These are phyloP conservation scores for Anthostomella pinea DNA, from an alignment of 2,329 filamentous ascomycete genomes.

Conservation along the genomic window DNA sequence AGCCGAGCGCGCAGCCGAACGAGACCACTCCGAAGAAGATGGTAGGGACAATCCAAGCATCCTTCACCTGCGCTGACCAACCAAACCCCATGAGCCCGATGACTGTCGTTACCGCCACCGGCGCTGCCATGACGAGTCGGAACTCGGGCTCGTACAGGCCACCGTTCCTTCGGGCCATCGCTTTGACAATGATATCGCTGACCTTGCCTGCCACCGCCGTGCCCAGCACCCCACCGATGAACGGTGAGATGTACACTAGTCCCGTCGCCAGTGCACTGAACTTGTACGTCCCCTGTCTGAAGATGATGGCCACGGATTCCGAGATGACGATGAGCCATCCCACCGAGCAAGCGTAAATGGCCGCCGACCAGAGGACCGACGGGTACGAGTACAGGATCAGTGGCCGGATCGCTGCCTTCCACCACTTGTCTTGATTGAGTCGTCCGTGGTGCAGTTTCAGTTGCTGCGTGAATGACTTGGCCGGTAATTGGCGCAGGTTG, in stretches of 20 bases:
- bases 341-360: slow-evolving; percentile 82
- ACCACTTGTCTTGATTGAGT: slow-evolving; percentile 74
- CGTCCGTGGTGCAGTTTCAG: slow-evolving; percentile 77
- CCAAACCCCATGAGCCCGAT: slow-evolving; percentile 93
- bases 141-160: slow-evolving; percentile 96
- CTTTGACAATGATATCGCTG: slow-evolving; percentile 79
- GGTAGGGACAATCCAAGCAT: slow-evolving; percentile 89
- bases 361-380: slow-evolving; percentile 80
- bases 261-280: slow-evolving; percentile 80
- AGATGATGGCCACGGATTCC: slow-evolving; percentile 80
- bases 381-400: slow-evolving; percentile 88
- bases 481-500: slow-evolving; percentile 62
- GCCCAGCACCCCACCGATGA: slow-evolving; percentile 84
- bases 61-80: slow-evolving; percentile 75
- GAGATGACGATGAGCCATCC: slow-evolving; percentile 96
- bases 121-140: slow-evolving; percentile 80
- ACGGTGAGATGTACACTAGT: slow-evolving; percentile 85
- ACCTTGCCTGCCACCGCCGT: slow-evolving; percentile 87
- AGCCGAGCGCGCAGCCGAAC: slow-evolving; percentile 87
- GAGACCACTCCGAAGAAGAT: slow-evolving; percentile 89
- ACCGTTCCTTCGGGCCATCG: slow-evolving; percentile 81
- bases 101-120: slow-evolving; percentile 73
- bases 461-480: slow-evolving; percentile 69
- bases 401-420: slow-evolving; percentile 72
- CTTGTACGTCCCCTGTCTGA: slow-evolving; percentile 69